phyloP scores from a whole-genome alignment of 306 rosid genomes.

The Argentina anserina region DNA sequence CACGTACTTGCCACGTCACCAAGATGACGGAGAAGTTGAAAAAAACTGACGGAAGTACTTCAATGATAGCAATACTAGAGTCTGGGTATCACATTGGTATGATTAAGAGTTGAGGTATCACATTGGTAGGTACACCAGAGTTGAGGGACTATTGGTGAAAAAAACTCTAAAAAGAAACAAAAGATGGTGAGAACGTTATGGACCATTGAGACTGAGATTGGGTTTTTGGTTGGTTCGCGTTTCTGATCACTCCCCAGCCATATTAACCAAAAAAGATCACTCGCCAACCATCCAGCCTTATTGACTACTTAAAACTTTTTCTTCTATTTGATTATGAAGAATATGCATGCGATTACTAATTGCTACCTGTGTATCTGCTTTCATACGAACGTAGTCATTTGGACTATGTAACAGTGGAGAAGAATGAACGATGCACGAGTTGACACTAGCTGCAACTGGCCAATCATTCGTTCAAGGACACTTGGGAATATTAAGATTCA shows the following conservation, averaged over 20 bases:
- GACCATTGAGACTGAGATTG: conserved; percentile 3
- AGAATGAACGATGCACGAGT: not conserved
- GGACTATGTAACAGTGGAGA: not conserved
- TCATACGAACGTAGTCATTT: not conserved
- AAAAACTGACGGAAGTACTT: too few relatives aligned
- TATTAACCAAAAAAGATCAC: too few relatives aligned
- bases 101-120: too few relatives aligned
- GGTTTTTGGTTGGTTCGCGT: conserved; percentile 11
- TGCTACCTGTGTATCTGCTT: too few relatives aligned
- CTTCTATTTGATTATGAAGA: not conserved
- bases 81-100: too few relatives aligned
- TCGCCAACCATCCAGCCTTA: not conserved
- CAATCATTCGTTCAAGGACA: not conserved
- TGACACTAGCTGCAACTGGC: not conserved
- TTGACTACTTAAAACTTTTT: not conserved
- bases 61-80: too few relatives aligned
- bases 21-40: too few relatives aligned
- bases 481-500: not conserved
- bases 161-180: not conserved
- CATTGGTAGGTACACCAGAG: too few relatives aligned
- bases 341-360: not conserved
- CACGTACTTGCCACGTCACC: too few relatives aligned
- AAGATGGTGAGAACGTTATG: not conserved
- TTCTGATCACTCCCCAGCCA: not conserved
- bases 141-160: too few relatives aligned